Evolutionary conservation across 176 grass and related monocot genomes (phyloP).

Genomic region (Rhynchospora pubera): DNA sequence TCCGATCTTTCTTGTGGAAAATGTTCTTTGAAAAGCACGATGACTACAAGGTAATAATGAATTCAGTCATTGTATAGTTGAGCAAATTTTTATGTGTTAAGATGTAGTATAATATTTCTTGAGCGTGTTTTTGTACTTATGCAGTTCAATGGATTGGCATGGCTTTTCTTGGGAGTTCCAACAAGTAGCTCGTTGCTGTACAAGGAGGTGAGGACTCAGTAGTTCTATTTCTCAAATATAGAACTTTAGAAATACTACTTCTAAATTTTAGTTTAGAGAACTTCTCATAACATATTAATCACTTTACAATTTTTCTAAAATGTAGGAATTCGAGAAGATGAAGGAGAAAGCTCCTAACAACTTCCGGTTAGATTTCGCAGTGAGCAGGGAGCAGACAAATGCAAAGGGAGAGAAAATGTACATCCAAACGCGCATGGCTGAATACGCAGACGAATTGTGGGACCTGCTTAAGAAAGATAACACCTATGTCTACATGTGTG

Average conservation of each 20-base stretch:
- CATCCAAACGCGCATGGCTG: slow-evolving; percentile 85
- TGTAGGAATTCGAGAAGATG: slow-evolving; percentile 91
- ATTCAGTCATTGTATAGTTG: not conserved
- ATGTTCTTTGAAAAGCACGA: slow-evolving; percentile 97
- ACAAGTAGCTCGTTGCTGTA: slow-evolving; percentile 82
- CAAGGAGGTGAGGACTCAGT: slow-evolving; percentile 39
- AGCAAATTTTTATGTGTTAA: not conserved
- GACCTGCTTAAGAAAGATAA: slow-evolving; percentile 97
- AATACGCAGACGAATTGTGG: slow-evolving; percentile 81
- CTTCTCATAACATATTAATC: not conserved
- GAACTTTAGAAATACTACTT: not conserved
- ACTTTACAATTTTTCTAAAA: not conserved
- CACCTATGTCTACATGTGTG: slow-evolving; percentile 95
- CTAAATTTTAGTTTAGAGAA: not conserved
- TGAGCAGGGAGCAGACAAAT: slow-evolving; percentile 91
- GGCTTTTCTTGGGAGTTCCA: slow-evolving; percentile 96
- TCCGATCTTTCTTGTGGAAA: slow-evolving; percentile 87
- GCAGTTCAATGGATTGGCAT: slow-evolving; percentile 85
- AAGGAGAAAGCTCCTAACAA: slow-evolving; percentile 58
- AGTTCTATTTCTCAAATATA: not conserved
- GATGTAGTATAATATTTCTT: slow-evolving; percentile 3
- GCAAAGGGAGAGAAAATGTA: slow-evolving; percentile 87
- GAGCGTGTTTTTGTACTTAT: slow-evolving; percentile 23
- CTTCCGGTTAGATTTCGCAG: slow-evolving; percentile 73
- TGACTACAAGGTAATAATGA: slow-evolving; percentile 62